Percentiles rank a stretch among this genome's conserved stretches.
Evolutionary conservation across 163 green algal genomes (phyloP).

Genomic region (Chlorella variabilis): DNA sequence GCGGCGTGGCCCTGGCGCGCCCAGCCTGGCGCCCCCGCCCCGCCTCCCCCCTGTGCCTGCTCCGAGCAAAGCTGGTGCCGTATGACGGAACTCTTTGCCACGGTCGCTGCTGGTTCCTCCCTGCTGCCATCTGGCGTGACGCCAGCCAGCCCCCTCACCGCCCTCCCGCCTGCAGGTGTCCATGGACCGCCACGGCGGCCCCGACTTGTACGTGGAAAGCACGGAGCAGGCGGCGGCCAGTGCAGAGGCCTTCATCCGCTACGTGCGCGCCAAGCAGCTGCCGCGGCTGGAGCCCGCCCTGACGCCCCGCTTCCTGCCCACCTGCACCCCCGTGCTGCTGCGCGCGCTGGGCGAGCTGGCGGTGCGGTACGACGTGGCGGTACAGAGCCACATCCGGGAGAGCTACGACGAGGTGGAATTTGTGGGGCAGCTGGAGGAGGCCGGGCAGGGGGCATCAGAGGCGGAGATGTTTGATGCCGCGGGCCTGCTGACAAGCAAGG

Average conservation of each 20-base stretch:
- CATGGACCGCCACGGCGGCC: conserved; percentile 1
- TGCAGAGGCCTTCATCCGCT: neutral
- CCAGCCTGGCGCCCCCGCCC: no score
- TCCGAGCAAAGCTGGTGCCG: neutral
- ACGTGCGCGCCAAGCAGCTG: conserved; percentile 40
- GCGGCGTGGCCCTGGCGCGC: neutral
- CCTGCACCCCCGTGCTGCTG: conserved; percentile 72
- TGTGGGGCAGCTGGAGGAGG: conserved; percentile 58
- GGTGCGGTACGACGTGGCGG: conserved; percentile 46
- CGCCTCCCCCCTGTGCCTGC: neutral
- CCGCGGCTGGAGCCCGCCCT: conserved; percentile 64
- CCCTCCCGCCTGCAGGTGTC: neutral
- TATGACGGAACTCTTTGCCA: no score
- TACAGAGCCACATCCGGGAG: conserved; percentile 78
- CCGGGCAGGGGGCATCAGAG: conserved; percentile 47
- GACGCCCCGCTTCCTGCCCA: conserved; percentile 79
- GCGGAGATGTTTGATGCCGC: conserved; percentile 60
- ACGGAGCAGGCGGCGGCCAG: neutral
- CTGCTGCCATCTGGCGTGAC: no score
- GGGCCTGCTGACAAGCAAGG: conserved; percentile 50
- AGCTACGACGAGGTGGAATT: conserved; percentile 38
- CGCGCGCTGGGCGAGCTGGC: conserved; percentile 64
- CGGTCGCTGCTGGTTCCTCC: no score
- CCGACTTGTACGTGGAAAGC: neutral
- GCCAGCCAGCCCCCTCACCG: neutral